phyloP scores from a whole-genome alignment of 2,329 filamentous ascomycete genomes.

The Microdochium bolleyi region DNA sequence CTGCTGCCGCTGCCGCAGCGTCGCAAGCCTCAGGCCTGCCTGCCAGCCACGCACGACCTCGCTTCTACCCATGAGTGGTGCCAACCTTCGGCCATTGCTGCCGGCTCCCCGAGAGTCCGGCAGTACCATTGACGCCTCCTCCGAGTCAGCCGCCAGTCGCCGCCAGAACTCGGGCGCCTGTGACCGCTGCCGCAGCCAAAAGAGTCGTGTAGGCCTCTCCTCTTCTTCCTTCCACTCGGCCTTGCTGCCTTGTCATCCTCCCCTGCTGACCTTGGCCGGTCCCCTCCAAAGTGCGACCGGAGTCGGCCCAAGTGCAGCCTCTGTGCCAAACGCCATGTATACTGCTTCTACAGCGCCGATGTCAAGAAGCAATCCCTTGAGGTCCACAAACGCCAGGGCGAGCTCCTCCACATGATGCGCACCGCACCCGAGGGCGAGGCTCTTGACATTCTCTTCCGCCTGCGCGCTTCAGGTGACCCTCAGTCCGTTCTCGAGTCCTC shows the following conservation, averaged over 20 bases:
- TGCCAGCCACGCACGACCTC: background rate
- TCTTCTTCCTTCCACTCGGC: background rate
- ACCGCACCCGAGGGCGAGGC: background rate
- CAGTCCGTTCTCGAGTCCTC: background rate
- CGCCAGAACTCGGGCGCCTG: background rate
- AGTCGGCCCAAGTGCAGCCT: background rate
- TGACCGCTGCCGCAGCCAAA: background rate
- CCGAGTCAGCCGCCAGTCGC: background rate
- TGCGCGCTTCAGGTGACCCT: background rate
- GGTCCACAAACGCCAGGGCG: background rate
- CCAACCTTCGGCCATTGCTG: background rate
- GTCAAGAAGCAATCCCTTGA: background rate
- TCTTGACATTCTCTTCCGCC: background rate
- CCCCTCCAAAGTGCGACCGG: background rate
- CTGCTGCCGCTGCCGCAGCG: too few species aligned
- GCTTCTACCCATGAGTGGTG: background rate
- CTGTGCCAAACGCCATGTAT: background rate
- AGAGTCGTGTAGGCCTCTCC: background rate
- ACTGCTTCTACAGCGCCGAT: background rate
- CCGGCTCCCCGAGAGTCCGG: background rate
- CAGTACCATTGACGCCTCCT: background rate
- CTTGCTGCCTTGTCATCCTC: background rate
- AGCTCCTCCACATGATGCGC: background rate
- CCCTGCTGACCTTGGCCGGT: background rate
- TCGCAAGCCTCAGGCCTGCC: too few species aligned